Evolutionary conservation across 257 asterid genomes (phyloP).

Genomic region (Ilex aquifolium): DNA sequence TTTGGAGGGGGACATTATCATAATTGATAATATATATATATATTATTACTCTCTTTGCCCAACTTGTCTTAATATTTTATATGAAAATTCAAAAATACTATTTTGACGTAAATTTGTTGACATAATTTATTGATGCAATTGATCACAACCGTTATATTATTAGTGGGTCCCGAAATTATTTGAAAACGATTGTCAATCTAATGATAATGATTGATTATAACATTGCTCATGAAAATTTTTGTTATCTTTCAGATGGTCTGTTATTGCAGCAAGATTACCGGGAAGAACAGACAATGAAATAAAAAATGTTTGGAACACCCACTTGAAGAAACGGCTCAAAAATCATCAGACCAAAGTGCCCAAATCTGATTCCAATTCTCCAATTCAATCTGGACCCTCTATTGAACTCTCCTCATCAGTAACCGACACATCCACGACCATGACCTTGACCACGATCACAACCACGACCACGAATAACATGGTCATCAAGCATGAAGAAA

Average conservation of each 20-base stretch:
- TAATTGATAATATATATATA: too few relatives aligned
- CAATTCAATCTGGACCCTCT: constrained; percentile 10
- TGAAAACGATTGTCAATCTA: too few relatives aligned
- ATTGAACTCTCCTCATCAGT: constrained; percentile 68
- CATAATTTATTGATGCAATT: not conserved
- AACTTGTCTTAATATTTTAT: constrained; percentile 8
- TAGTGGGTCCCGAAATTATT: too few relatives aligned
- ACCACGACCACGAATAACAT: not conserved
- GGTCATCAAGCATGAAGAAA: constrained; percentile 33
- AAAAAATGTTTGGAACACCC: constrained; percentile 90
- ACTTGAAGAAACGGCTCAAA: constrained; percentile 61
- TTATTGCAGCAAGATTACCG: constrained; percentile 76
- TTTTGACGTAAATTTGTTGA: too few relatives aligned
- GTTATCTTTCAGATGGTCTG: constrained; percentile 66
- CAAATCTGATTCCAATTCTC: constrained; percentile 22
- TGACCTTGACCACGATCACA: not conserved
- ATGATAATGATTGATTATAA: too few relatives aligned
- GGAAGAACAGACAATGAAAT: constrained; percentile 91
- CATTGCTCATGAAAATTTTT: not conserved
- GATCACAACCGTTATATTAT: too few relatives aligned
- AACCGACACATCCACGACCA: constrained; percentile 25
- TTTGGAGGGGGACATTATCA: too few relatives aligned
- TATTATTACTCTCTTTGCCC: not conserved
- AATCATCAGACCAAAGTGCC: not conserved
- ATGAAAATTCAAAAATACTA: too few relatives aligned